A percentile compares a stretch with the other conserved stretches of the same genome.
phyloP scores from a whole-genome alignment of 2,329 filamentous ascomycete species.

The Coleophoma cylindrospora region DNA sequence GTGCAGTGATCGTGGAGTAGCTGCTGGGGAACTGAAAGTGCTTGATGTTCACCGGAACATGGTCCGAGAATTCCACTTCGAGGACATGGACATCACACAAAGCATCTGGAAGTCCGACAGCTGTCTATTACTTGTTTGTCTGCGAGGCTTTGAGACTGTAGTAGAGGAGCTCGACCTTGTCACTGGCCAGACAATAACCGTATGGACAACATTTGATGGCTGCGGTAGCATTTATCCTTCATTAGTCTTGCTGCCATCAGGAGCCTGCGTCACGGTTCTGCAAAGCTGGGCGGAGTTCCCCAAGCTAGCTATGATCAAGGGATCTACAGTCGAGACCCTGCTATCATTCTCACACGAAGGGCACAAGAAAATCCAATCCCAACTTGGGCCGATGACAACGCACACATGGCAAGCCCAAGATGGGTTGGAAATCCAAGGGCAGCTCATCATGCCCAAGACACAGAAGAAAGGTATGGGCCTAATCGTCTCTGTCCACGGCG shows the following conservation, averaged over 20 bases:
- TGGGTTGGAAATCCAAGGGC: background rate
- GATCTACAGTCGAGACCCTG: background rate
- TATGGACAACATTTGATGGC: background rate
- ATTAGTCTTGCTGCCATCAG: background rate
- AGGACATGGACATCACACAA: background rate
- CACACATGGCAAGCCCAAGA: background rate
- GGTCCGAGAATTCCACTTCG: background rate
- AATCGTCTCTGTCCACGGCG: background rate
- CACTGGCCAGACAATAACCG: background rate
- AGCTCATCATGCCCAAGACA: background rate
- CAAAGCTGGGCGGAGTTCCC: background rate
- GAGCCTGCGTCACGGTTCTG: background rate
- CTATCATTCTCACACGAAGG: background rate
- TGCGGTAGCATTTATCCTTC: background rate
- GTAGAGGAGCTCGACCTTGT: background rate
- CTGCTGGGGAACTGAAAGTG: conserved; percentile 3
- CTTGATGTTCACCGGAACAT: background rate
- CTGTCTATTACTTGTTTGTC: background rate
- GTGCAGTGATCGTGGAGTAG: conserved; percentile 1
- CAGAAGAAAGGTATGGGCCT: background rate
- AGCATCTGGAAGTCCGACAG: background rate
- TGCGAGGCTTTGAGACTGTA: background rate
- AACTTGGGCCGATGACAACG: background rate
- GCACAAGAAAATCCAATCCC: background rate
- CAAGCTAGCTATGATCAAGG: background rate